phyloP scores from a whole-genome alignment of 2,329 filamentous ascomycete genomes.

The Neofusicoccum ribis region DNA sequence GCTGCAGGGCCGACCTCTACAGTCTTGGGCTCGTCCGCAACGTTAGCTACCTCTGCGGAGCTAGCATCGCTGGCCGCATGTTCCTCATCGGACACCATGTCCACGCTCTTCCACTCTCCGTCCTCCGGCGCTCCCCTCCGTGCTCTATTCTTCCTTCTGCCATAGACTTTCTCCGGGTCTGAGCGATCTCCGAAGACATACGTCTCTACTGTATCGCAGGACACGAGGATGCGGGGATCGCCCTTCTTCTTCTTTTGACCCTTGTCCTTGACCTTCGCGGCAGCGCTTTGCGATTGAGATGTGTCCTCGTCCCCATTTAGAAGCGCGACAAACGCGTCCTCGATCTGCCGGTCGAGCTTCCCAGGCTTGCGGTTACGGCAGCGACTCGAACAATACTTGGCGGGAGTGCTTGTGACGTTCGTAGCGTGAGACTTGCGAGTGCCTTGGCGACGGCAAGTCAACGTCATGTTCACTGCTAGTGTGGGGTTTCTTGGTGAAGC shows the following conservation, averaged over 20 bases:
- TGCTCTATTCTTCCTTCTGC: conserved; percentile 48
- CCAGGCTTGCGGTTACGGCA: conserved; percentile 56
- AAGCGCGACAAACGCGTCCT: conserved; percentile 49
- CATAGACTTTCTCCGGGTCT: conserved; percentile 49
- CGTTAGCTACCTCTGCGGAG: background rate
- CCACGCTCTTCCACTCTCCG: conserved; percentile 46
- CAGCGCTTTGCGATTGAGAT: background rate
- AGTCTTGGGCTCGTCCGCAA: background rate
- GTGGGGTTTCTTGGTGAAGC: too few species aligned
- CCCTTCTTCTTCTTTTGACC: conserved; percentile 46
- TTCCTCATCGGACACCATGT: conserved; percentile 41
- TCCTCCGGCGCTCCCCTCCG: conserved; percentile 41
- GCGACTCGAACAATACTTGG: conserved; percentile 60
- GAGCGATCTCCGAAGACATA: conserved; percentile 50
- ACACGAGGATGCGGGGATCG: conserved; percentile 52
- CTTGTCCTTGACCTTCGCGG: conserved; percentile 16
- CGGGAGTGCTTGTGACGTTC: conserved; percentile 30
- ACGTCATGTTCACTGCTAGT: background rate
- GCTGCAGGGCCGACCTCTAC: background rate
- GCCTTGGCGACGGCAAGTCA: conserved; percentile 18
- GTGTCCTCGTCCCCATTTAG: conserved; percentile 34
- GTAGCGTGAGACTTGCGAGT: conserved; percentile 33
- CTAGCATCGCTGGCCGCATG: conserved; percentile 16
- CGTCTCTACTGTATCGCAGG: conserved; percentile 52
- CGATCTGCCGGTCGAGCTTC: conserved; percentile 54